Evolutionary conservation across 1,284 basidiomycete species (phyloP).

Genomic region (Naganishia albida): DNA sequence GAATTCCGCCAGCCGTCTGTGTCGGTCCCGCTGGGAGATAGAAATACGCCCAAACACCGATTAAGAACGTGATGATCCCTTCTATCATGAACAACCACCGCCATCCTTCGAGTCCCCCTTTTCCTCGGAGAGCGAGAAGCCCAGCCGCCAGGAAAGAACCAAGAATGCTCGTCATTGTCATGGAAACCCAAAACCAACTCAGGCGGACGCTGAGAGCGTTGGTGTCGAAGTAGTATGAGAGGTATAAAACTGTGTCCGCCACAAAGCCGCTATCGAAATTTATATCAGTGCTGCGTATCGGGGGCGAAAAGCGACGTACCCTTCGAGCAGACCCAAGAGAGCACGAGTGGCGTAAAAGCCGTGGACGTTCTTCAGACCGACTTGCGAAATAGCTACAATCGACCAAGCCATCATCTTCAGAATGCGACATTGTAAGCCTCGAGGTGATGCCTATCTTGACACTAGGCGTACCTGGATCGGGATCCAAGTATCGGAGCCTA

Average conservation of each 20-base stretch:
- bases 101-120: conserved; percentile 45
- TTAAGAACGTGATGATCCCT: conserved; percentile 46
- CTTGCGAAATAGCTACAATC: conserved; percentile 43
- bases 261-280: conserved; percentile 47
- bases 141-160: conserved; percentile 47
- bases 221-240: conserved; percentile 51
- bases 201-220: conserved; percentile 52
- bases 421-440: conserved; percentile 4
- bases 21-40: conserved; percentile 50
- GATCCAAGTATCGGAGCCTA: conserved; percentile 53
- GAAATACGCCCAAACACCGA: conserved; percentile 47
- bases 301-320: background rate
- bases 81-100: conserved; percentile 47
- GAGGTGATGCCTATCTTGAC: background rate
- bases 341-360: conserved; percentile 48
- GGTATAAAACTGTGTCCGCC: conserved; percentile 53
- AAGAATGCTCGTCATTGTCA: conserved; percentile 43
- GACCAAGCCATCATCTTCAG: conserved; percentile 50
- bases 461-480: conserved; percentile 37
- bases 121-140: conserved; percentile 47
- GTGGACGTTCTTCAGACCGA: conserved; percentile 37
- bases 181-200: conserved; percentile 51
- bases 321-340: conserved; percentile 51
- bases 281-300: conserved; percentile 21
- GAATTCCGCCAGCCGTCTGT: conserved; percentile 44